Evolutionary conservation across 75 land plant genomes (phyloP).

Genomic region (Pinus taeda): DNA sequence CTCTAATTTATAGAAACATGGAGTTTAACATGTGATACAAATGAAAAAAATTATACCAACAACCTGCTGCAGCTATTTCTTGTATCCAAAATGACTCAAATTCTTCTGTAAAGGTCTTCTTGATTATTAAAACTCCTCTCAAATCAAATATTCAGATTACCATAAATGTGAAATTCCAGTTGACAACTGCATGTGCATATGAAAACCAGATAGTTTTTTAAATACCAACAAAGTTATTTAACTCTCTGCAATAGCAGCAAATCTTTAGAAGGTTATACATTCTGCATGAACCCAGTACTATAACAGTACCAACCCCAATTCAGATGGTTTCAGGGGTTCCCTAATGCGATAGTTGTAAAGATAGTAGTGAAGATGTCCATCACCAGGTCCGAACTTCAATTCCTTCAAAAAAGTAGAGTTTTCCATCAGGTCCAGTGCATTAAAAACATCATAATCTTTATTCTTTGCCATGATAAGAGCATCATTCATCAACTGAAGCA

Average conservation of each 20-base stretch:
- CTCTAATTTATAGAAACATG: background rate
- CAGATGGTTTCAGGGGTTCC: slow-evolving; percentile 22
- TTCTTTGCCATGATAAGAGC: slow-evolving; percentile 35
- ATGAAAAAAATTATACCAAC: background rate
- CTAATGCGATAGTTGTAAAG: slow-evolving; percentile 42
- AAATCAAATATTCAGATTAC: background rate
- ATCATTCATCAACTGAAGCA: slow-evolving; percentile 36
- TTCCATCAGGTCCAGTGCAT: slow-evolving; percentile 46
- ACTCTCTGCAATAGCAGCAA: background rate
- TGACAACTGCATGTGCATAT: background rate
- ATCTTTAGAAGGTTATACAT: background rate
- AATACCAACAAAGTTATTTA: background rate
- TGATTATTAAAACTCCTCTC: background rate
- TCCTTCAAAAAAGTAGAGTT: slow-evolving; percentile 32
- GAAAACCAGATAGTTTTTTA: background rate
- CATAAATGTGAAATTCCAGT: background rate
- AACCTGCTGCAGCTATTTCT: too few species aligned
- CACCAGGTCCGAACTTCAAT: slow-evolving; percentile 42
- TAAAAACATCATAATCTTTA: slow-evolving; percentile 37
- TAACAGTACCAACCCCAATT: slow-evolving; percentile 35
- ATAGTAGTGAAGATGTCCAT: slow-evolving; percentile 46
- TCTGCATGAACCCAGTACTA: slow-evolving; percentile 3
- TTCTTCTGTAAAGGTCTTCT: background rate
- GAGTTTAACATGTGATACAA: background rate
- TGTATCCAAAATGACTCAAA: background rate